phyloP scores from a whole-genome alignment of 139 green algal species.

The Closterium sp. region DNA sequence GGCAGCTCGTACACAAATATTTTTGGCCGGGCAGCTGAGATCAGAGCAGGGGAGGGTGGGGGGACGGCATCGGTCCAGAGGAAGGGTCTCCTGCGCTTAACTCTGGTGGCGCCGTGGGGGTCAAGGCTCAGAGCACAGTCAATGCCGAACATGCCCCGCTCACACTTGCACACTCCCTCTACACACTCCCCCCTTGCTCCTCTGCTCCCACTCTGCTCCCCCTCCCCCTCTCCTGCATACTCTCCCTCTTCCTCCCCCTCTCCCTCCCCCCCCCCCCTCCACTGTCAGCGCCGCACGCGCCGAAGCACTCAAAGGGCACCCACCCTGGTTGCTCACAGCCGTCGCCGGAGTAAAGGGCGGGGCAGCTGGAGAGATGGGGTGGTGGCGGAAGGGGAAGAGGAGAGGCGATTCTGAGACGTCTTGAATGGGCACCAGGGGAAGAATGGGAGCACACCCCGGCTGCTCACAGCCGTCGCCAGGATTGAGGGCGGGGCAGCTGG shows the following conservation, averaged over 20 bases:
- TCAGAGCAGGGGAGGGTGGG: neutral
- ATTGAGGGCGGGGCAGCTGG: no score
- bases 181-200: neutral
- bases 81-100: neutral
- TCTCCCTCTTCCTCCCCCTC: neutral
- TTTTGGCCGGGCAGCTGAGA: neutral
- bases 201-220: neutral
- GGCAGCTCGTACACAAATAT: constrained; percentile 45
- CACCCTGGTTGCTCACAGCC: neutral
- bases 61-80: neutral
- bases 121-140: neutral
- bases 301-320: neutral
- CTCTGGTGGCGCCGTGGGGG: neutral
- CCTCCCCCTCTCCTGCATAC: neutral
- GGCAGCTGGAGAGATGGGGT: neutral
- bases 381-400: neutral
- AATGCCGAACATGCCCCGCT: neutral
- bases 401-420: neutral
- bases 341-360: neutral
- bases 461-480: no score
- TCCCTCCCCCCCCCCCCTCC: neutral
- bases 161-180: constrained; percentile 2
- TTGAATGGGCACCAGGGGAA: no score
- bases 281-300: neutral
- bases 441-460: no score